A percentile compares a stretch with the other conserved stretches of the same genome.
These are phyloP conservation scores for Leptodontidium sp. DNA, from an alignment of 2,329 filamentous ascomycete genomes.

Conservation along the genomic window DNA sequence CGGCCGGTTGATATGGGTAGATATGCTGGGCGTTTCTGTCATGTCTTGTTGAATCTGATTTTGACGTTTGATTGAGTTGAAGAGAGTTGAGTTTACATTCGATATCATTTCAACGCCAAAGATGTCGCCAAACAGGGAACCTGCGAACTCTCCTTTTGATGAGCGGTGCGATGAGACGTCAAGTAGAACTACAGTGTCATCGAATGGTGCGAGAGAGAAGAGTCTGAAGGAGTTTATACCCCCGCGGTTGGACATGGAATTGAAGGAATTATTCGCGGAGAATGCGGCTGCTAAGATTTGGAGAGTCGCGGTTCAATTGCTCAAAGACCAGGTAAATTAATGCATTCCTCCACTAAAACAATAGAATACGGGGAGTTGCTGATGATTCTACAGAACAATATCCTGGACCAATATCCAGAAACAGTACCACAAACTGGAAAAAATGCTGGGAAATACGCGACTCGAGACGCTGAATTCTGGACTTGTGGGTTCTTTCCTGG, in stretches of 20 bases:
- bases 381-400: constrained; percentile 26
- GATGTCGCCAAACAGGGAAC: constrained; percentile 5
- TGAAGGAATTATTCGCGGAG: constrained; percentile 33
- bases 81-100: too few relatives aligned
- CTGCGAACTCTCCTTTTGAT: constrained; percentile 3
- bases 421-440: constrained; percentile 45
- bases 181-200: constrained; percentile 1
- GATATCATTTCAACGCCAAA: neutral
- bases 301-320: constrained; percentile 30
- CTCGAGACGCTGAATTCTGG: constrained; percentile 51
- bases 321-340: constrained; percentile 29
- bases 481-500: constrained; percentile 55
- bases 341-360: neutral
- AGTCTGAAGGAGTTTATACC: constrained; percentile 7
- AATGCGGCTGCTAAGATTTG: constrained; percentile 38
- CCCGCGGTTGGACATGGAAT: constrained; percentile 29
- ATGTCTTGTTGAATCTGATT: neutral
- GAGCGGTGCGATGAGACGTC: constrained; percentile 4
- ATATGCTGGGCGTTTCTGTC: constrained; percentile 13
- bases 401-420: constrained; percentile 45
- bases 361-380: neutral
- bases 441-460: constrained; percentile 41
- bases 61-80: too few relatives aligned
- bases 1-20: neutral
- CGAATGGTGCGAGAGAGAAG: neutral